Evolutionary conservation across 2,329 filamentous ascomycete genomes (phyloP).

Genomic region (Ophiostoma australiae): DNA sequence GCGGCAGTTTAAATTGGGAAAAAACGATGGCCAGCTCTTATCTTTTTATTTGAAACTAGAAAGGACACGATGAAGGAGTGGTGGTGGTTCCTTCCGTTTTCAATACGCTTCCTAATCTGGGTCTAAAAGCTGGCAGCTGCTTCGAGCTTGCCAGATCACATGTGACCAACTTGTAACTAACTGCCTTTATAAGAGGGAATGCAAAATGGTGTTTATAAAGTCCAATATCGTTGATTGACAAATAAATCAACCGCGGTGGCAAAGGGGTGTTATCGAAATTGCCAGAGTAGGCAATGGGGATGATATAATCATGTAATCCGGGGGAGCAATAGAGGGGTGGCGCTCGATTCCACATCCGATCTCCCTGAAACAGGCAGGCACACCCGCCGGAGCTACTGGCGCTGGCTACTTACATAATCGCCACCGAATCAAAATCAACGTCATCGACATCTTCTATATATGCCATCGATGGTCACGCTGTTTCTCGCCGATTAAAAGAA

Average conservation of each 20-base stretch:
- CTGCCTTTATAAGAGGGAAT: neutral
- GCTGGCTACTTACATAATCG: slow-evolving; percentile 1
- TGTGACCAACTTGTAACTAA: neutral
- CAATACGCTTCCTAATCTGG: neutral
- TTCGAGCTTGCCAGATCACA: neutral
- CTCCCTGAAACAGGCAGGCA: slow-evolving; percentile 1
- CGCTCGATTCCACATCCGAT: slow-evolving; percentile 6
- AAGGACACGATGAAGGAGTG: neutral
- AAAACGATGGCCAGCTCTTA: neutral
- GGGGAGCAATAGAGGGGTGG: neutral
- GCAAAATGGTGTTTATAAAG: too few species aligned
- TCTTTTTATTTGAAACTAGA: neutral
- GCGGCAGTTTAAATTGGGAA: neutral
- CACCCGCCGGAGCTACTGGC: neutral
- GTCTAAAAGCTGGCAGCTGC: neutral
- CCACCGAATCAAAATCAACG: neutral
- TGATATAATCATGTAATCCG: slow-evolving; percentile 6
- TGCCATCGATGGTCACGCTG: neutral
- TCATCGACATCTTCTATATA: neutral
- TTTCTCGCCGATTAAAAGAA: neutral
- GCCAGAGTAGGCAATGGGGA: neutral
- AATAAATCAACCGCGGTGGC: too few species aligned
- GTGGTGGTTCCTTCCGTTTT: neutral
- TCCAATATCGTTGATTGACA: too few species aligned
- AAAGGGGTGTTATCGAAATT: neutral